Evolutionary conservation across 2,329 filamentous ascomycete genomes (phyloP), one percentile per base, ranked within the genome.

Genomic region (Sporothrix luriei): DNA sequence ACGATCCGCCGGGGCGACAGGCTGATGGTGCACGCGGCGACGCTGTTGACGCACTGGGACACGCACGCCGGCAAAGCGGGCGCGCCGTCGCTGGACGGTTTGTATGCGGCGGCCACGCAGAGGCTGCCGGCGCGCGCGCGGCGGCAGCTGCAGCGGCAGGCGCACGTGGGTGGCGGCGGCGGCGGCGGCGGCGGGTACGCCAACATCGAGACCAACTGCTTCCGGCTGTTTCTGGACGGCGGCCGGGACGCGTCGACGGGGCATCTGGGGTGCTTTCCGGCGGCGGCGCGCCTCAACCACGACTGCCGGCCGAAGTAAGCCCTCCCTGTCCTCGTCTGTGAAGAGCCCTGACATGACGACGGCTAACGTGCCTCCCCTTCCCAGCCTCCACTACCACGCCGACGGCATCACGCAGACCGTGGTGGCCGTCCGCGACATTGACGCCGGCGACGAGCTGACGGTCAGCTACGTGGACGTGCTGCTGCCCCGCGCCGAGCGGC

Each of bases 261-360:
- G 2, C 80, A 81, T 62, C 69, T 80, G 3, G 78, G 75, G 4
- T 74, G 73, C 11, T 81, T 77, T 62, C 78, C 78, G 4, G 77
- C 79, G 21, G 75, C 78, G 2, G 76, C 77, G 33, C 74, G 74
- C 51, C 73, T 80, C 9, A 81, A 81, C 67, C 80, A 81, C 64
- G 79, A 80, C 71, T 82, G 80, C 62, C 74, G 79, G 52, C 79
- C 80, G 38, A 81, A 81, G 79, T 80, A 68, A 77, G 78, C 69
- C 38, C 40, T 16, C 9, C 13, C n/a, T n/a, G n/a, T n/a, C n/a
- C n/a, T n/a, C n/a, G n/a, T n/a, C n/a, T n/a, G n/a, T n/a, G n/a
- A n/a, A n/a, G n/a, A n/a, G n/a, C n/a, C n/a, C n/a, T n/a, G n/a
- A n/a, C n/a, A n/a, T n/a, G 33, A 48, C 9, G 16, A 4, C 1